Percentiles rank a stretch among this genome's conserved stretches.
These are phyloP conservation scores for Fallopia convolvulus DNA, from an alignment of 148 eudicot species.

Conservation along the genomic window DNA sequence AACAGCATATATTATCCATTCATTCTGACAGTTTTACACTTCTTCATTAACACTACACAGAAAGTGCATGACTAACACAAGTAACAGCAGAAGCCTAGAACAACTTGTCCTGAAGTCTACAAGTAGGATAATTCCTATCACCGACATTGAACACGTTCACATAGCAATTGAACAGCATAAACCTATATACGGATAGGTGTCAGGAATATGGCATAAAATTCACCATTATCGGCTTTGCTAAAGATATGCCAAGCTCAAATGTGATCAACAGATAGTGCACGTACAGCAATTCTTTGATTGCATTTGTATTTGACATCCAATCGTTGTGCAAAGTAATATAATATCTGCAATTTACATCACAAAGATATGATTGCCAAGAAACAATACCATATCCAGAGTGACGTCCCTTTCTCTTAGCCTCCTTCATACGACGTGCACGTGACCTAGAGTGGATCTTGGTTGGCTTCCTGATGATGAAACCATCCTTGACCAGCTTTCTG, in stretches of 20 bases:
- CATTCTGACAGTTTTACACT: too few relatives aligned
- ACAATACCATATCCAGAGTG: slow-evolving; percentile 30
- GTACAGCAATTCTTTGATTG: too few relatives aligned
- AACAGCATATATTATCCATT: background rate
- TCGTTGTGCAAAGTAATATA: too few relatives aligned
- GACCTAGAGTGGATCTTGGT: slow-evolving; percentile 31
- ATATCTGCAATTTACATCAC: background rate
- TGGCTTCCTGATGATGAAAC: slow-evolving; percentile 32
- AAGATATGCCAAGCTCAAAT: background rate
- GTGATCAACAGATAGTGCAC: background rate
- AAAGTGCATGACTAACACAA: too few relatives aligned
- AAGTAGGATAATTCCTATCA: background rate
- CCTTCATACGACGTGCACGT: slow-evolving; percentile 24
- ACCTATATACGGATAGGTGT: background rate
- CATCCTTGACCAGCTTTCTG: slow-evolving; percentile 33
- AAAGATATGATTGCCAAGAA: background rate
- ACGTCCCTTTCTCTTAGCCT: slow-evolving; percentile 37
- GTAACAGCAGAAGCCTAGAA: background rate
- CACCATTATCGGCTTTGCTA: background rate
- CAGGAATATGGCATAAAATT: background rate
- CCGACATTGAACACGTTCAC: background rate
- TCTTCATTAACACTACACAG: background rate
- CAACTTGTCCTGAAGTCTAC: background rate
- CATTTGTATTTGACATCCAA: background rate
- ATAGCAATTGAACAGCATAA: background rate